Base-by-base conservation (phyloP, 1,284 basidiomycete genomes). In the Puccinia brachypodii region DNA sequence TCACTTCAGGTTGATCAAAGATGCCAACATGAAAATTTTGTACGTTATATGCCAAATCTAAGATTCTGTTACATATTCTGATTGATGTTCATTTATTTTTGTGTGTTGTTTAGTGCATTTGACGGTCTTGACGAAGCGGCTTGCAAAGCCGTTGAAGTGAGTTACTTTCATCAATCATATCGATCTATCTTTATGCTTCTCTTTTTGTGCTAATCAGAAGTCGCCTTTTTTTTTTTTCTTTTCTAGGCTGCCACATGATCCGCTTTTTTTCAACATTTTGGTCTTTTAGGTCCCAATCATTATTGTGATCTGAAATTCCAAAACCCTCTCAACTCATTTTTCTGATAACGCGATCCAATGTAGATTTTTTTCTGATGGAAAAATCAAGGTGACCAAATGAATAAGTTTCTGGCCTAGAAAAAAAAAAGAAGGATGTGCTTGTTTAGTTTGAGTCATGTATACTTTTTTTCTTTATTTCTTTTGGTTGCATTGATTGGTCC, bases 21-120 rank as follows among this genome's bases (percentile, higher is more conserved):
- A 94, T 78, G 96, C 94, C 66, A 94, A 94, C 74, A 89, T 99
- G 85, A 94, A 95, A 89, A 98, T 98, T 85, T 92, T 92, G 66
- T 79, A 38, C 62, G 73, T 36, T 25, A 28, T 3, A 19, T 40
- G 44, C 14, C 22, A 72, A 28, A 14, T 76, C 84, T 84, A 82
- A 83, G 80, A 60, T 82, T 83, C 16, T 85, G 83, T 64, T 83
- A 84, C 56, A 83, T 84, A 8, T 66, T 84, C 44, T 80, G 83
- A 83, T 50, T 84, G 83, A 53, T 82, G 80, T 44, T 84, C 83
- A 82, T 83, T 84, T 19, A 84, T 40, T 2, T 19, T 85, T 68
- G 9, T n/a, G 22, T 60, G 36, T 50, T 69, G 62, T 47, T 31
- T 68, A 81, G 79, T 86, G 90, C 95, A 53, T 95, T 93, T 87